Evolutionary conservation across 768 basidiomycete species (phyloP), one percentile per base, ranked within the genome.

Genomic region (Macrocybe gigantea): DNA sequence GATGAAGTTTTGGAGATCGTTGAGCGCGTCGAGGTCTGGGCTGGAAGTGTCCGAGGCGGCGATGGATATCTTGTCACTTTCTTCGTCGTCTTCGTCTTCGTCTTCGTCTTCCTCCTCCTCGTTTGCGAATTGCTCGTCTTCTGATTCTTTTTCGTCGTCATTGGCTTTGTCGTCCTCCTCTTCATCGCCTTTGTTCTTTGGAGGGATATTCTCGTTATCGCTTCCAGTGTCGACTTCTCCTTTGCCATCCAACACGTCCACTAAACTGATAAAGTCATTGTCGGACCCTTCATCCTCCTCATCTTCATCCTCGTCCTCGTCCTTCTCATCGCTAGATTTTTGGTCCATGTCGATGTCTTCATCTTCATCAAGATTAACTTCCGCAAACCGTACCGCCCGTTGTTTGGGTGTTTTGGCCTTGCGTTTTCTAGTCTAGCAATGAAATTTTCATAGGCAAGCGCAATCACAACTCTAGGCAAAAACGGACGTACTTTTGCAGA

Each of bases 1-100:
- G 40, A 96, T 80, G 56, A 91, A 90, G 11, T 66, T 70, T 49
- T 84, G 80, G 2, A 97, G 79, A 35, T 80, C 77, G 14, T 81
- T 80, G 7, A 93, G 71, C n/a, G 72, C 74, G 12, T 76, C 75
- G 15, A 75, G 75, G 2, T 74, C 70, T 22, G 22, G 22, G 22
- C 22, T 22, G 4, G 22, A 22, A 22, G 22, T 22, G 0, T 69
- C 69, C 0, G 66, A 64, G 5, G 59, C 69, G 6, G 67, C 65
- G 0, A 63, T 70, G 7, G 70, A 70, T 4, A 72, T 66, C 3
- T 59, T 67, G 5, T 62, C 60, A 10, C 56, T 58, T 10, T 67
- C 67, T 7, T 63, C 66, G 32, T 66, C 66, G n/a, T 65, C 64
- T 12, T 60, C 64, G 0, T 65, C 65, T 9, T 61, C 71, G 5